Percentiles rank a stretch among this genome's conserved stretches.
phyloP scores from a whole-genome alignment of 306 rosid genomes.

The Vigna mungo region DNA sequence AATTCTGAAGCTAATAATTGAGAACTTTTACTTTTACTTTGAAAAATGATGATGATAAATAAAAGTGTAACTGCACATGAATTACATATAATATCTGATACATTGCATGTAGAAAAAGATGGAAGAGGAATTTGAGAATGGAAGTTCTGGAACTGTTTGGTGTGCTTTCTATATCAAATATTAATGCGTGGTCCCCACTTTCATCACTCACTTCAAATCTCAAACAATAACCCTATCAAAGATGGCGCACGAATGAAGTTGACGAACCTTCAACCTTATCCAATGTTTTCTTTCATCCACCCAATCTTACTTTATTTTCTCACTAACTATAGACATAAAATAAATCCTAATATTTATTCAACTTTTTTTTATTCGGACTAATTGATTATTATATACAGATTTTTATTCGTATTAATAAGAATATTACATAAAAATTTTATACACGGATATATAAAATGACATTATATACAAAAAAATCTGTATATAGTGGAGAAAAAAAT shows the following conservation, averaged over 20 bases:
- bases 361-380: too few relatives aligned
- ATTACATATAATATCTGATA: constrained; percentile 22
- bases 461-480: too few relatives aligned
- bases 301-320: background rate
- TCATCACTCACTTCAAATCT: constrained; percentile 33
- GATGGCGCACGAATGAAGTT: constrained; percentile 38
- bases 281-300: background rate
- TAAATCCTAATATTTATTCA: too few relatives aligned
- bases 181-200: constrained; percentile 43
- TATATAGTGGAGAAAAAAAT: too few relatives aligned
- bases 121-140: background rate
- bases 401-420: too few relatives aligned
- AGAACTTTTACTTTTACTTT: constrained; percentile 36
- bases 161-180: constrained; percentile 43
- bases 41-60: constrained; percentile 26
- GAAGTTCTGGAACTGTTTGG: constrained; percentile 39
- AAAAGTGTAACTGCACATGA: constrained; percentile 19
- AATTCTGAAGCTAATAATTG: background rate
- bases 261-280: constrained; percentile 27
- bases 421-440: too few relatives aligned
- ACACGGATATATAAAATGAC: too few relatives aligned
- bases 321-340: background rate
- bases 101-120: constrained; percentile 23
- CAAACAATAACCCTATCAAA: constrained; percentile 16
- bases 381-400: too few relatives aligned